These are phyloP conservation scores for Hysterium pulicare DNA, from an alignment of 2,329 filamentous ascomycete species.

Conservation along the genomic window DNA sequence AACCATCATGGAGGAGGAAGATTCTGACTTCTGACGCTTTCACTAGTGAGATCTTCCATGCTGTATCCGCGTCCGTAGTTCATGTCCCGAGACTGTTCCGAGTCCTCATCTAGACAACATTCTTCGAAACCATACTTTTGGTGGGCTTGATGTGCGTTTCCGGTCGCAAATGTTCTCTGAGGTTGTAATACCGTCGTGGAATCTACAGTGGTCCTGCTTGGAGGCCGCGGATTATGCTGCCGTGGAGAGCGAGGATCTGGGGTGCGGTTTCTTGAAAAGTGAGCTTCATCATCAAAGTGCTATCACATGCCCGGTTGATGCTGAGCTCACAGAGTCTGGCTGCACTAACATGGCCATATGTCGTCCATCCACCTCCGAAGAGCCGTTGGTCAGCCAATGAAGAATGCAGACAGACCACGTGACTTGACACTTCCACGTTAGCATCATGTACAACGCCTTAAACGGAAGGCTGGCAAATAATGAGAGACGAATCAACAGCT, in stretches of 20 bases:
- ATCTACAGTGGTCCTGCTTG: no score
- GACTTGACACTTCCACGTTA: conserved; percentile 20
- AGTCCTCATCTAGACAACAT: no score
- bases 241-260: no score
- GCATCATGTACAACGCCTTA: not conserved
- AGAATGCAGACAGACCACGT: conserved; percentile 33
- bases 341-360: conserved; percentile 11
- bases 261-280: no score
- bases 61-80: no score
- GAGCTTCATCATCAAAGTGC: conserved; percentile 1
- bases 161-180: no score
- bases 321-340: conserved; percentile 6
- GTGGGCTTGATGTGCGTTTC: not conserved
- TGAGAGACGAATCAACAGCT: no score
- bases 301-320: conserved; percentile 2
- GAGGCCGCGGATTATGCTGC: no score
- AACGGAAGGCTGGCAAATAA: no score
- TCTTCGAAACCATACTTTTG: not conserved
- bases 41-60: no score
- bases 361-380: conserved; percentile 17
- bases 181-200: no score
- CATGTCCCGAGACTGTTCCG: no score
- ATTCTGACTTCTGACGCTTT: conserved; percentile 49
- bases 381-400: conserved; percentile 34
- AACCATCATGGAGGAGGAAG: conserved; percentile 71